Evolutionary conservation across 768 basidiomycete species (phyloP), one percentile per base, ranked within the genome.

Genomic region (Krasilnikovozyma curviuscula): DNA sequence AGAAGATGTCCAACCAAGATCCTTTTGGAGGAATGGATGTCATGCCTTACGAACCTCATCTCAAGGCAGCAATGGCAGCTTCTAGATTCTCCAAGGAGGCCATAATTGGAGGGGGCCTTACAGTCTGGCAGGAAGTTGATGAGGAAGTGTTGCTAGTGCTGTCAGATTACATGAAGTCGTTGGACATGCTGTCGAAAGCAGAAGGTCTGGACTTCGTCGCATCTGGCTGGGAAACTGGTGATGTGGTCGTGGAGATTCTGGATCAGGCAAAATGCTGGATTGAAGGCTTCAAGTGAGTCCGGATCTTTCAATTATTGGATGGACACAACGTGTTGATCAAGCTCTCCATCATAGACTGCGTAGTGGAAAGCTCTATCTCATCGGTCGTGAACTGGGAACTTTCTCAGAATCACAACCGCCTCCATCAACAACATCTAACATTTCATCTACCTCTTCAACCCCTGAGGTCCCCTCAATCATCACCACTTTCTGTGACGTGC

Each of bases 111-210:
- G 46, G 54, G 18, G n/a, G n/a, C n/a, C 44, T 56, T 21, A 44
- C 45, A 3, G 43, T 44, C 5, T 63, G 61, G 63, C 49, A 58
- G 30, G 48, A 55, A 33, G 61, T 65, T 9, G 64, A 65, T 38
- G 45, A 48, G 14, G 59, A 61, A 21, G 55, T 65, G 8, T 50
- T 65, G 5, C 44, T 43, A 5, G 40, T 65, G 7, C 49, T 65
- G n/a, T 59, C 60, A 39, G 61, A 62, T 32, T 55, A 61, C 47
- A 46, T 61, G 10, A 45, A 53, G n/a, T 44, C 47, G 10, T 28
- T 59, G 10, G 56, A 57, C 19, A 32, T 37, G 6, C 16, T 28
- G 9, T 40, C 47, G 5, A 30, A 37, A 33, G 48, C 45, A 24
- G n/a, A 33, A 25, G 42, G 41, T 4, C 33, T 44, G 35, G 37